Evolutionary conservation across 176 grass and related monocot genomes (phyloP).

Genomic region (Zoysia japonica): DNA sequence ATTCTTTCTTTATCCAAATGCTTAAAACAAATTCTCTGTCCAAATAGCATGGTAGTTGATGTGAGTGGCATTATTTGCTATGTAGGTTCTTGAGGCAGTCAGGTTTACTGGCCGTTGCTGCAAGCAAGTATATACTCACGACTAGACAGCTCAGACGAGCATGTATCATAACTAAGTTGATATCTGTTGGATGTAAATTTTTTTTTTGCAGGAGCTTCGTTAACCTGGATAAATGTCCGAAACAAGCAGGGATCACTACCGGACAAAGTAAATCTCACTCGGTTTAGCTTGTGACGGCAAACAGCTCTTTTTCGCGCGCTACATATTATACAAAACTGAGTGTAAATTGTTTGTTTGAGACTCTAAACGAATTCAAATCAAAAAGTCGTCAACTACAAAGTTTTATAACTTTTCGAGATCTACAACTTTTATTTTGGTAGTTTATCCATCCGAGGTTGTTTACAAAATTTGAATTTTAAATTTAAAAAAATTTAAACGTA

Average conservation of each 20-base stretch:
- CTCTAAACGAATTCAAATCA: too few relatives aligned
- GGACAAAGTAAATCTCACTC: background rate
- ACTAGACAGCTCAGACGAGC: conserved; percentile 16
- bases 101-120: conserved; percentile 12
- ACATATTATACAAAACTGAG: too few relatives aligned
- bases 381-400: too few relatives aligned
- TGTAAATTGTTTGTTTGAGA: too few relatives aligned
- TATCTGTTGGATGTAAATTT: conserved; percentile 18
- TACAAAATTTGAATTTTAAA: too few relatives aligned
- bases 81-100: conserved; percentile 9
- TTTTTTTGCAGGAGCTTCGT: conserved; percentile 3
- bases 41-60: conserved; percentile 36
- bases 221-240: background rate
- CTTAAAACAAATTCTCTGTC: conserved; percentile 24
- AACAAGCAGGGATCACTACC: background rate
- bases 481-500: too few relatives aligned
- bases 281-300: too few relatives aligned
- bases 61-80: conserved; percentile 14
- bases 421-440: too few relatives aligned
- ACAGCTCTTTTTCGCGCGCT: too few relatives aligned
- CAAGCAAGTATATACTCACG: conserved; percentile 29
- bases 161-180: conserved; percentile 26
- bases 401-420: too few relatives aligned
- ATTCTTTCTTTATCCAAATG: conserved; percentile 44
- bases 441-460: too few relatives aligned